Evolutionary conservation across 768 basidiomycete species (phyloP), one percentile per base, ranked within the genome.

Genomic region (Gloeopeniophorella convolvens): DNA sequence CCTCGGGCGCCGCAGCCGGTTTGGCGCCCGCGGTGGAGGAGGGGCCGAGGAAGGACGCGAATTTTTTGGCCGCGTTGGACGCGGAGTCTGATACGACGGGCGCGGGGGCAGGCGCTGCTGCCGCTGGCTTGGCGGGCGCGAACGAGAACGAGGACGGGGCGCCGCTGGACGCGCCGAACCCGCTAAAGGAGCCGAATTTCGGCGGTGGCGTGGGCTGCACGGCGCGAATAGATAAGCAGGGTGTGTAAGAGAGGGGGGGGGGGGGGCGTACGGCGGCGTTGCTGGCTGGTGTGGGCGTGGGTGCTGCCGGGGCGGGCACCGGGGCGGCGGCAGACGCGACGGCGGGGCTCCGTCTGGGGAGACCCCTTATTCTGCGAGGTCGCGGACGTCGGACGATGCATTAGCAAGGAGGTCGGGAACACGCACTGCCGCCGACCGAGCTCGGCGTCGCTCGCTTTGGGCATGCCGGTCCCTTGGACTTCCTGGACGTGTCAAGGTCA

Each of bases 401-500:
- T 10, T 30, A 32, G 27, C 15, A 40, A 18, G 32, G 26, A 23
- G 24, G 34, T 9, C 18, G 27, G 27, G 28, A 53, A 48, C 28
- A 67, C 82, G 39, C 60, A 87, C 85, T 68, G 71, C 72, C 86
- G 72, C 24, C 59, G 70, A 27, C 75, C 76, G 28, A 89, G 66
- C 28, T 68, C 64, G 26, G 69, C 60, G 18, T 83, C 79, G 55
- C 81, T 77, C 42, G 87, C 86, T 63, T 73, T 80, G 56, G 70
- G 70, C 60, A 87, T 77, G 41, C 75, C 73, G 40, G 63, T 37
- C n/a, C n/a, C n/a, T 68, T 61, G 46, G 18, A 64, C 66, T 62
- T 78, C 75, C 78, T 79, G 57, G 48, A 21, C 31, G 39, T 41
- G 57, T 21, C 12, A 27, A 23, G 21, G 13, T 49, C 21, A 23